phyloP scores from a whole-genome alignment of 805 yeast species.

The Metschnikowia reukaufii region DNA sequence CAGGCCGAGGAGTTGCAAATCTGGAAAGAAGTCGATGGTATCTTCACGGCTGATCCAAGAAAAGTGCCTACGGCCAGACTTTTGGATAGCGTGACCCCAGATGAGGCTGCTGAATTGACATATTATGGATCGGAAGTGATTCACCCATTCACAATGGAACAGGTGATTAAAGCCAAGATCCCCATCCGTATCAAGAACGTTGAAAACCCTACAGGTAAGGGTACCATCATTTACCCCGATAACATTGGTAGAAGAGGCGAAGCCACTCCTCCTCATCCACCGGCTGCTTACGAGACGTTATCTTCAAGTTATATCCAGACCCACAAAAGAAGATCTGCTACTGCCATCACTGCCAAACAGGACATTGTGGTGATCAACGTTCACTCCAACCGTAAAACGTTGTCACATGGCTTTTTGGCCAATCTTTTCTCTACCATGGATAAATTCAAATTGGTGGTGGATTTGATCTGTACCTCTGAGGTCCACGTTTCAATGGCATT shows the following conservation, averaged over 20 bases:
- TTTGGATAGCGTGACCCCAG: constrained; percentile 88
- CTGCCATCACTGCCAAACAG: constrained; percentile 94
- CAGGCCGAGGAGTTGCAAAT: constrained; percentile 93
- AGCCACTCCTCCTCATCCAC: constrained; percentile 93
- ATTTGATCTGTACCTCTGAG: constrained; percentile 93
- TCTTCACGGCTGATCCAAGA: constrained; percentile 97
- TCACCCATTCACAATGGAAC: constrained; percentile 99
- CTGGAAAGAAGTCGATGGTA: constrained; percentile 99
- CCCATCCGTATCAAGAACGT: constrained; percentile 97
- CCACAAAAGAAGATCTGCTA: constrained; percentile 66
- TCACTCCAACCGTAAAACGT: constrained; percentile 89
- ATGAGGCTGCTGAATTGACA: constrained; percentile 97
- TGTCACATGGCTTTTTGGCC: constrained; percentile 94
- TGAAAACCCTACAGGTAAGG: constrained; percentile 87
- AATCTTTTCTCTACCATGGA: constrained; percentile 85
- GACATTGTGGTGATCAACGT: constrained; percentile 90
- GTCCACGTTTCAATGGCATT: constrained; percentile 98
- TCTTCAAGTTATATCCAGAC: constrained; percentile 35
- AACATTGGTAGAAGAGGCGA: constrained; percentile 83
- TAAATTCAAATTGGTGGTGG: constrained; percentile 82
- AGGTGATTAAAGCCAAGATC: constrained; percentile 91
- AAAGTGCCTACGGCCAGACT: constrained; percentile 89
- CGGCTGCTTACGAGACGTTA: constrained; percentile 63
- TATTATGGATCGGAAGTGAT: constrained; percentile 98
- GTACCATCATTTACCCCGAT: constrained; percentile 93